Base-by-base conservation (phyloP, 2,329 filamentous ascomycete species). In the Aspergillus nomiae region DNA sequence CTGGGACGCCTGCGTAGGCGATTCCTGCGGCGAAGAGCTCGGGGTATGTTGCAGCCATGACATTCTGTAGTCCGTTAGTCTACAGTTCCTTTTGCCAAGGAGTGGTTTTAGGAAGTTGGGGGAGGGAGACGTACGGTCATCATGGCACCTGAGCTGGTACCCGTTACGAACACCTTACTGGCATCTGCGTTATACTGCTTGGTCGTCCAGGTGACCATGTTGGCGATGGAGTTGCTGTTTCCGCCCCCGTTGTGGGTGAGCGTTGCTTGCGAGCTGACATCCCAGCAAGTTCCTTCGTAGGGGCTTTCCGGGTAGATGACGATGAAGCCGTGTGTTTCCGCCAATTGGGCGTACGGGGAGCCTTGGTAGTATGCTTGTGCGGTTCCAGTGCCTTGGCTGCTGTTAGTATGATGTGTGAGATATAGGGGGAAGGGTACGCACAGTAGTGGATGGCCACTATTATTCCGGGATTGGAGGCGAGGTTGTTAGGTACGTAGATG, bases 381-480 rank as follows among this genome's bases (percentile, higher is more conserved):
- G 6, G 65, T 66, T 55, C 67, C 67, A 4, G 62, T 66, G 59
- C 67, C 67, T 69, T 26, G 12, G 7, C 6, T 4, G 19, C 14
- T 1, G 11, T 3, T 34, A 43, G 38, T 28, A 21, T 26, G 28
- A 0, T 12, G 12, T 14, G 30, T 7, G 8, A 14, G 50, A 2
- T 10, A 7, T 1, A 5, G n/a, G 3, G 19, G 11, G 11, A 4
- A 11, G 7, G n/a, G 24, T 5, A 54, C 60, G 4, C 80, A 75
- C 87, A 89, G 80, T 83, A 87, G 77, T 87, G 83, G 41, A 83
- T 81, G 63, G 83, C 86, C 38, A 87, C 83, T 14, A 87, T 76
- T 56, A 88, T 77, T 2, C 83, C 81, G 0, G 86, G 85, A 7
- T 73, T 80, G 1, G 78, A 57, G 3, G 79, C 77, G 30, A 83